Evolutionary conservation across 139 green algal genomes (phyloP).

Genomic region (Chlamydomonas sp.): DNA sequence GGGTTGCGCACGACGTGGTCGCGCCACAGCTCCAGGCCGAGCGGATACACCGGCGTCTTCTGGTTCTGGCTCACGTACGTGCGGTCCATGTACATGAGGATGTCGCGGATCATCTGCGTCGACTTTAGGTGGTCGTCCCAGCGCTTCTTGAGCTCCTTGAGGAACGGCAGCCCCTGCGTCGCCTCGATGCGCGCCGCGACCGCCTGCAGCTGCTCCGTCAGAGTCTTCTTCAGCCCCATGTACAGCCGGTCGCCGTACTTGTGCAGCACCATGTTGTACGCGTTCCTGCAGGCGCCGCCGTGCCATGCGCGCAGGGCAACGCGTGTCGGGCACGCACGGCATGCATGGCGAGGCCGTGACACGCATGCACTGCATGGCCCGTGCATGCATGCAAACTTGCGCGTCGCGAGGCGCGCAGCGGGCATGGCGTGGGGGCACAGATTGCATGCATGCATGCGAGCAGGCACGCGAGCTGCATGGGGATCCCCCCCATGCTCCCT

Average conservation of each 20-base stretch:
- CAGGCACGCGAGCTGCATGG: background rate
- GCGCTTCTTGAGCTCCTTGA: constrained; percentile 73
- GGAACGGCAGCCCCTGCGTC: constrained; percentile 67
- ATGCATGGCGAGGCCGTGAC: background rate
- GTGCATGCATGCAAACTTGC: no score
- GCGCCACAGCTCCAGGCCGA: constrained; percentile 89
- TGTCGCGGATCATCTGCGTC: constrained; percentile 94
- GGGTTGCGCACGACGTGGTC: constrained; percentile 71
- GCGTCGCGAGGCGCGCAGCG: no score
- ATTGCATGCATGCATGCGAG: background rate
- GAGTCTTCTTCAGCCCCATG: constrained; percentile 65
- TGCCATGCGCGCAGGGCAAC: no score
- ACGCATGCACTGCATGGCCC: background rate
- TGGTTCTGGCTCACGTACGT: constrained; percentile 87
- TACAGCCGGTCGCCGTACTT: constrained; percentile 93
- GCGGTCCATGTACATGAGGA: constrained; percentile 99
- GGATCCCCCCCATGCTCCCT: no score
- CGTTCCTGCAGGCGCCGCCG: constrained; percentile 60
- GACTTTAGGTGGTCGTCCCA: constrained; percentile 92
- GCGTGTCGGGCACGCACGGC: no score
- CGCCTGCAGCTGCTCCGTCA: constrained; percentile 63
- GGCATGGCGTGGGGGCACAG: no score
- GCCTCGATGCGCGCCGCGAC: constrained; percentile 67
- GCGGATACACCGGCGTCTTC: constrained; percentile 79
- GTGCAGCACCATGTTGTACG: constrained; percentile 99